Percentiles rank a stretch among this genome's conserved stretches.
phyloP scores from a whole-genome alignment of 2,329 filamentous ascomycete species.

The Pestalotiopsis sp. region DNA sequence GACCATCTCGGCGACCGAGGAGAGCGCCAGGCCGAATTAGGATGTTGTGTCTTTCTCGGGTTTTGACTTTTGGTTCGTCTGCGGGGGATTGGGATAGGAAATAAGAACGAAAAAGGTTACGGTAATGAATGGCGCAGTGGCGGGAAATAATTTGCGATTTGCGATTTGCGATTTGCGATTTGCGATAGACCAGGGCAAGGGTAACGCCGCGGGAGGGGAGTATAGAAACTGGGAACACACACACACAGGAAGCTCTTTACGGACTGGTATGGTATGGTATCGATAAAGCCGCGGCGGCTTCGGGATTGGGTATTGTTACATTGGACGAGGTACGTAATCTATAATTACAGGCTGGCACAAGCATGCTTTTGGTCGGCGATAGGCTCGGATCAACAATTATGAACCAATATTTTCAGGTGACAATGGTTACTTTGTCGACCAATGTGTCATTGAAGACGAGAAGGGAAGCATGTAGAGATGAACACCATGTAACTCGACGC shows the following conservation, averaged over 20 bases:
- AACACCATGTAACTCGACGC: too few species aligned
- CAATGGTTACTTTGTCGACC: background rate
- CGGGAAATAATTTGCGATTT: background rate
- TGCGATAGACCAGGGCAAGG: background rate
- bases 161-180: background rate
- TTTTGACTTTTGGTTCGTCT: too few species aligned
- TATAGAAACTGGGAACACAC: too few species aligned
- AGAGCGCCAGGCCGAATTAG: slow-evolving; percentile 21
- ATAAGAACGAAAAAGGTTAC: background rate
- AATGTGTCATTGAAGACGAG: too few species aligned
- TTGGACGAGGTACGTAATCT: background rate
- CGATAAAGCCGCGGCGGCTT: background rate
- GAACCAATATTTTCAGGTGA: background rate
- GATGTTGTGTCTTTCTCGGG: background rate
- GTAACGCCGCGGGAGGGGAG: background rate
- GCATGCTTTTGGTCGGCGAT: background rate
- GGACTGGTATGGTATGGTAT: background rate
- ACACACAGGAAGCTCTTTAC: too few species aligned
- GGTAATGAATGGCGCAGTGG: background rate
- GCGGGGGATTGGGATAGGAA: background rate
- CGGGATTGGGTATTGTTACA: background rate
- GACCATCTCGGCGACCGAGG: slow-evolving; percentile 20
- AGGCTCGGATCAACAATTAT: background rate
- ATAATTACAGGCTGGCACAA: background rate
- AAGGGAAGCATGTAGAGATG: too few species aligned